Evolutionary conservation across 805 yeast genomes (phyloP).

Genomic region (Cyberlindnera amylophila): DNA sequence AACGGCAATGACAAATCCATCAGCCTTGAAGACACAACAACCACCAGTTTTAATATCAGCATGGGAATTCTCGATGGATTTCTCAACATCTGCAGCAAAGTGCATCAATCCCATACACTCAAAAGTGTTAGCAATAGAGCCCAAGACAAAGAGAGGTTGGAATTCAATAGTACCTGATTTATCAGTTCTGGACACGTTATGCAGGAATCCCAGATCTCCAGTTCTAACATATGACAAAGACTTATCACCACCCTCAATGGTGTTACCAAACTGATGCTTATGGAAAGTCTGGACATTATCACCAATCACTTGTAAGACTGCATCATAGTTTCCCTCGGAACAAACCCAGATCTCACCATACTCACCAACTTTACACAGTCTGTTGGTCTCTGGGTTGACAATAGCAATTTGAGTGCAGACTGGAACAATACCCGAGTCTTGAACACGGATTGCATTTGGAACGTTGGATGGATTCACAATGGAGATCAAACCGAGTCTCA

Average conservation of each 20-base stretch:
- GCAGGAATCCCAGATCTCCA: constrained; percentile 92
- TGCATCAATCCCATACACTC: constrained; percentile 90
- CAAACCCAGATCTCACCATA: constrained; percentile 97
- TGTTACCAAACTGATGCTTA: constrained; percentile 53
- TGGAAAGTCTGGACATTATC: constrained; percentile 27
- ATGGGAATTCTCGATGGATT: constrained; percentile 54
- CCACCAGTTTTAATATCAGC: constrained; percentile 48
- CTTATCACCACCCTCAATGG: constrained; percentile 59
- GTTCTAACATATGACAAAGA: constrained; percentile 73
- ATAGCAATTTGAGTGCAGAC: constrained; percentile 91
- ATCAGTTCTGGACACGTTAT: constrained; percentile 53
- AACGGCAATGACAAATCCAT: constrained; percentile 72
- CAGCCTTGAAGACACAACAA: constrained; percentile 73
- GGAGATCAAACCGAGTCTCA: constrained; percentile 84
- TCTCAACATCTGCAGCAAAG: constrained; percentile 81
- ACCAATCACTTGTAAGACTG: constrained; percentile 49
- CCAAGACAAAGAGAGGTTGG: constrained; percentile 82
- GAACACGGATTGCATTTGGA: constrained; percentile 69
- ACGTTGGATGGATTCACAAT: constrained; percentile 70
- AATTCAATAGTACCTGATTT: constrained; percentile 41
- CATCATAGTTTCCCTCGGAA: constrained; percentile 74
- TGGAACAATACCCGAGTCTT: constrained; percentile 95
- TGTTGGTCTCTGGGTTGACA: constrained; percentile 88
- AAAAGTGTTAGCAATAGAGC: constrained; percentile 80
- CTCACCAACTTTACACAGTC: constrained; percentile 82